Conservation (phyloP, 495 filamentous ascomycete species). For the Neurospora pannonica region DNA sequence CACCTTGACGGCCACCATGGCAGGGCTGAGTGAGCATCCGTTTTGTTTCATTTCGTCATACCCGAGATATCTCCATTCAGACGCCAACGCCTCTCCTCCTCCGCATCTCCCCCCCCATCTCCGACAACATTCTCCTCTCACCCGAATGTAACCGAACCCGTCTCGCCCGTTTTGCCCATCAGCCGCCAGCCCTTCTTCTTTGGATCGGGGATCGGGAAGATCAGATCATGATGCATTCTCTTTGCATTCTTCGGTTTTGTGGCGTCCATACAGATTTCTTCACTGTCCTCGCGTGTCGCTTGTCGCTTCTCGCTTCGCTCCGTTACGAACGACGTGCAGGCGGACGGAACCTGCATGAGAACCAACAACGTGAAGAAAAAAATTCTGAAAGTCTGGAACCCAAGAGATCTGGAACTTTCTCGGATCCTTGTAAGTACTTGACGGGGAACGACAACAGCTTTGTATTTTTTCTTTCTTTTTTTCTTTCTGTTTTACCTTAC, state of each 20-base stretch:
- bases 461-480: not conserved
- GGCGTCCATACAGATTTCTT: not conserved
- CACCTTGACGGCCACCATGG: not conserved
- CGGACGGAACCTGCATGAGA: not conserved
- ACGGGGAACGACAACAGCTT: not conserved
- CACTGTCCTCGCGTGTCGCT: not conserved
- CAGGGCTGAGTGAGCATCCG: not conserved
- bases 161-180: too few species aligned
- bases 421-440: not conserved
- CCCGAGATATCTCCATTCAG: not conserved
- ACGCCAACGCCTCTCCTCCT: not conserved
- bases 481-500: not conserved
- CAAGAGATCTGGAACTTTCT: not conserved
- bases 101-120: not conserved
- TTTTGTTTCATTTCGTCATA: not conserved
- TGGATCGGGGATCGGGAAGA: not conserved
- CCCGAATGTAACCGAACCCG: not conserved
- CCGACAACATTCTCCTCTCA: not conserved
- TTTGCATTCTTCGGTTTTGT: not conserved
- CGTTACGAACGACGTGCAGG: not conserved
- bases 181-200: not conserved
- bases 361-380: not conserved
- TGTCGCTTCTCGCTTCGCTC: not conserved
- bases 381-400: not conserved
- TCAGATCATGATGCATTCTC: not conserved